Evolutionary conservation across 192 early-diverging fungal species (phyloP), one percentile per base, ranked within the genome.

Genomic region (Linnemannia hyalina): DNA sequence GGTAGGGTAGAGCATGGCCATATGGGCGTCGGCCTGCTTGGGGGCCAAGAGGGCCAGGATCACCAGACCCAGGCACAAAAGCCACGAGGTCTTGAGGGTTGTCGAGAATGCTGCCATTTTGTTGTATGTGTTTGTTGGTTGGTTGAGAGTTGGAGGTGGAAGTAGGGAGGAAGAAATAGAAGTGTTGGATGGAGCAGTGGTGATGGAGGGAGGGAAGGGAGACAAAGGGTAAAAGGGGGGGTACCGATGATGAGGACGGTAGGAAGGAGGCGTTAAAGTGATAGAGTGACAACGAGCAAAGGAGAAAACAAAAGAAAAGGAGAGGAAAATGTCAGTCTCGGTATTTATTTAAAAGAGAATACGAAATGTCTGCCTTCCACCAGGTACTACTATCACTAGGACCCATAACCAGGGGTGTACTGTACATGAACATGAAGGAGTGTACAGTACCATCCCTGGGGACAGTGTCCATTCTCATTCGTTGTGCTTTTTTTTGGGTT

Each of bases 1-100:
- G 13, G 73, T 68, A 26, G 82, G 82, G 68, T 83, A 79, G 52
- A 83, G 82, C 82, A 83, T 70, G 35, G 82, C 82, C 76, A 78
- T 79, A 42, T 83, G 82, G 29, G 82, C 82, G 5, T 78, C 74
- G 57, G 78, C 55, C 57, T 80, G 65, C 80, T 77, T 42, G 49
- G 80, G 73, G 23, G 70, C 41, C 68, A 82, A 38, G 29, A 70
- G 70, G 41, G 73, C 57, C 26, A 83, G 74, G 22, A 79, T 40
- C 44, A 83, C 38, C 18, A 75, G 65, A 23, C 75, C 54, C 49
- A 82, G 52, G 80, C 80, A 75, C 54, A 80, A 60, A 22, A 82
- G 55, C 81, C 75, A 82, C 0, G 81, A 82, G 47, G 75, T 38
- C 49, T 82, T 76, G n/a, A 60, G 20, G 1, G 81, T 73, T 16